These are phyloP conservation scores for Salix viminalis DNA, from an alignment of 345 rosid genomes.

Conservation along the genomic window DNA sequence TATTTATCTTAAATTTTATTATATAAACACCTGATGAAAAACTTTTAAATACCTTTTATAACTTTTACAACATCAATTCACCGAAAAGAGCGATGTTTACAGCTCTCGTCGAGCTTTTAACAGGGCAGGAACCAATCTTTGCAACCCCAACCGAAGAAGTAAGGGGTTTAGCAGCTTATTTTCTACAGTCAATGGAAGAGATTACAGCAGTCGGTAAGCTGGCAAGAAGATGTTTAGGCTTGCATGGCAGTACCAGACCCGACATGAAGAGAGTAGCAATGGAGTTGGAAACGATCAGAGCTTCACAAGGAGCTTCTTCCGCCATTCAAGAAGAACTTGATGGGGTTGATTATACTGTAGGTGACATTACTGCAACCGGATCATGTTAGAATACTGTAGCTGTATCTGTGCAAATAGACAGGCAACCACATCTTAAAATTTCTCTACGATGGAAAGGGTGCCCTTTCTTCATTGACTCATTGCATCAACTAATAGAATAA, in stretches of 20 bases:
- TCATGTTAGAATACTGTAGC: not conserved
- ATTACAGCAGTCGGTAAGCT: not conserved
- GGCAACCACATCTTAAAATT: no score
- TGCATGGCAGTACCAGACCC: slow-evolving; percentile 1
- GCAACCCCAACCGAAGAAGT: not conserved
- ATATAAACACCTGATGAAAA: no score
- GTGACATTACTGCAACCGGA: not conserved
- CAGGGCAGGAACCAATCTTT: not conserved
- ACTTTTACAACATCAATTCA: not conserved
- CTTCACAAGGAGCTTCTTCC: not conserved
- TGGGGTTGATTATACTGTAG: not conserved
- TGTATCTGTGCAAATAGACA: not conserved
- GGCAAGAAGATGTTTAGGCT: not conserved
- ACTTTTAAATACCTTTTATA: no score
- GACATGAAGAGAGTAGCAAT: not conserved
- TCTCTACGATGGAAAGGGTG: no score
- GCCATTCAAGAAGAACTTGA: not conserved
- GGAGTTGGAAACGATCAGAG: not conserved
- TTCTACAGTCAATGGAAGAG: not conserved
- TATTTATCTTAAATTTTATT: no score
- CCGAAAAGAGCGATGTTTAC: not conserved
- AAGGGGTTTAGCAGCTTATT: not conserved
- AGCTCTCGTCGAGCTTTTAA: no score
- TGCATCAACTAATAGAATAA: no score
- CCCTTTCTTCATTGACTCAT: no score